Percentiles rank a stretch among this genome's conserved stretches.
These are phyloP conservation scores for Dittrichia graveolens DNA, from an alignment of 129 eudicot species.

Conservation along the genomic window DNA sequence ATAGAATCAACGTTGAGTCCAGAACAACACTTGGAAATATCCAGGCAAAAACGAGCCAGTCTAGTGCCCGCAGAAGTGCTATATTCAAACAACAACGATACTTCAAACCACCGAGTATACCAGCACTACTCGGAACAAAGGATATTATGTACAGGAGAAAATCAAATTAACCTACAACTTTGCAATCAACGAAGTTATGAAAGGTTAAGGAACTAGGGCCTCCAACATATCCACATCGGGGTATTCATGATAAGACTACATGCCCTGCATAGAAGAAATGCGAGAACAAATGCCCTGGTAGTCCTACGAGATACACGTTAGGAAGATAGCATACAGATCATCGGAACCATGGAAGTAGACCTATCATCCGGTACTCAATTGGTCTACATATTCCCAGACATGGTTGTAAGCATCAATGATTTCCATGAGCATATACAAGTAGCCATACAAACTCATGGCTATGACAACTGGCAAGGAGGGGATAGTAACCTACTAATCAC, in stretches of 20 bases:
- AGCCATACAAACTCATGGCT: not conserved
- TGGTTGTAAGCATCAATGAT: not conserved
- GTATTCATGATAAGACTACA: not conserved
- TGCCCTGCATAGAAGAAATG: not conserved
- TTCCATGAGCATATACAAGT: not conserved
- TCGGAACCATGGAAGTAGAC: constrained; percentile 6
- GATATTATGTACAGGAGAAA: not conserved
- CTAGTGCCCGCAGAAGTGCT: constrained; percentile 4
- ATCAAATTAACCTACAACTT: too few species aligned
- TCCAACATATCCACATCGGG: not conserved
- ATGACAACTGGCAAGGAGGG: not conserved
- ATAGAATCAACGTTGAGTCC: too few species aligned
- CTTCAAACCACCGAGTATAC: not conserved
- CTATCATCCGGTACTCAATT: not conserved
- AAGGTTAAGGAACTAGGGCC: too few species aligned
- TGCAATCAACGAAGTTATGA: too few species aligned
- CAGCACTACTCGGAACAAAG: too few species aligned
- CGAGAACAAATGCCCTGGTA: not conserved
- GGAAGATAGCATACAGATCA: not conserved
- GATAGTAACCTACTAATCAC: constrained; percentile 9
- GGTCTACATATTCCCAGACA: not conserved
- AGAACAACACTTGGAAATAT: too few species aligned
- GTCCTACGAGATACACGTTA: constrained; percentile 5
- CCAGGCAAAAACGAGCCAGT: too few species aligned
- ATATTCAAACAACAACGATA: not conserved